Conservation (phyloP, 257 asterid genomes). For the Nicotiana knightiana region DNA sequence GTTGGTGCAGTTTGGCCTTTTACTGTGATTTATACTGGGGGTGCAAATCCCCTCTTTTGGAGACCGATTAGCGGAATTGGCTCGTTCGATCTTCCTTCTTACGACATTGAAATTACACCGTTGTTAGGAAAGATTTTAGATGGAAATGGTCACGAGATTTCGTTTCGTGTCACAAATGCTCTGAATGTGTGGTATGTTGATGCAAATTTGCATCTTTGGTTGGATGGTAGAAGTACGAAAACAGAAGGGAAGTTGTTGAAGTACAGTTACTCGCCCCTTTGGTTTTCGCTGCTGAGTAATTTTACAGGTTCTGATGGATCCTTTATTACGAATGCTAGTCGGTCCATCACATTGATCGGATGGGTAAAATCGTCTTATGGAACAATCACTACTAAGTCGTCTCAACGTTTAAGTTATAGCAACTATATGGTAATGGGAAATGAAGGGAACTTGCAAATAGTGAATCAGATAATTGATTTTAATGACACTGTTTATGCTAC, state of each 20-base stretch:
- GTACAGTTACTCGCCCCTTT: conserved; percentile 20
- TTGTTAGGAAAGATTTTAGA: conserved; percentile 52
- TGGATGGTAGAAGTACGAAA: conserved; percentile 37
- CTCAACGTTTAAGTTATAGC: conserved; percentile 37
- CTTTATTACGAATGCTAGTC: conserved; percentile 35
- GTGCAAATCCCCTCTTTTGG: conserved; percentile 75
- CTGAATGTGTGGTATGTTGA: conserved; percentile 73
- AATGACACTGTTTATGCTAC: conserved; percentile 27
- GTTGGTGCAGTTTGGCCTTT: conserved; percentile 78
- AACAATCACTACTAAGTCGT: conserved; percentile 30
- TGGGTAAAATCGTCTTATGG: conserved; percentile 63
- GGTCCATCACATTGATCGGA: conserved; percentile 48
- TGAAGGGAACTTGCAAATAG: conserved; percentile 53
- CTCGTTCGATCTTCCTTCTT: conserved; percentile 70
- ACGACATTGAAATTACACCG: conserved; percentile 68
- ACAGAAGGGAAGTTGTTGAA: conserved; percentile 48
- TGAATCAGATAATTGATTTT: conserved; percentile 47
- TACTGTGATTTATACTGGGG: conserved; percentile 75
- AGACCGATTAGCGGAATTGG: conserved; percentile 75
- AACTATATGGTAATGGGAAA: conserved; percentile 57
- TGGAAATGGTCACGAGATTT: conserved; percentile 42
- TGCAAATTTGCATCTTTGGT: conserved; percentile 86
- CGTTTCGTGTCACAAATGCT: conserved; percentile 54
- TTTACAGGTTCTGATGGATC: conserved; percentile 55
- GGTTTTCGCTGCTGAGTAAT: conserved; percentile 22